Percentiles rank a stretch among this genome's conserved stretches.
Conservation (phyloP, 371 early-diverging fungal species). For the Mortierella sp. region DNA sequence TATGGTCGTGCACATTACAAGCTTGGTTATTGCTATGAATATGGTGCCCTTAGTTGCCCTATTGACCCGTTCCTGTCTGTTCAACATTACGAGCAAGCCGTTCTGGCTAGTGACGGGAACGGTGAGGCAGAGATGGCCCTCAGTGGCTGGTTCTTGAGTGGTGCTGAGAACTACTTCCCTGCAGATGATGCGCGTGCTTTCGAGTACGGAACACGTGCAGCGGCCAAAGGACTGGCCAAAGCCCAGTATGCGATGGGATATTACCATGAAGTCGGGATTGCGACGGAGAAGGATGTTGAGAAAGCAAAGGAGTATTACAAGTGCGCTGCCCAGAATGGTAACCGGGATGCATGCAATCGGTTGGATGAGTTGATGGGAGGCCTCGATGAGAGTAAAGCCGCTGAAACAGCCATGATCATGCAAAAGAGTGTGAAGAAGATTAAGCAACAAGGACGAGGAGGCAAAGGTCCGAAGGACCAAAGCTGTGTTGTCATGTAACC, state of each 20-base stretch:
- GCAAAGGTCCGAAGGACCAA: constrained; percentile 23
- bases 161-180: constrained; percentile 75
- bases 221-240: constrained; percentile 81
- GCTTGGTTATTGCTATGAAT: constrained; percentile 88
- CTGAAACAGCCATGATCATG: not conserved
- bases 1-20: constrained; percentile 79
- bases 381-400: not conserved
- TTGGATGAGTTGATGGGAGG: constrained; percentile 18
- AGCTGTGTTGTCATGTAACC: constrained; percentile 46
- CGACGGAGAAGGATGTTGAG: constrained; percentile 70
- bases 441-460: constrained; percentile 16
- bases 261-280: constrained; percentile 90
- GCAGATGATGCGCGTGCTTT: constrained; percentile 91
- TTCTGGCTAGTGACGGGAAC: constrained; percentile 83
- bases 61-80: constrained; percentile 80
- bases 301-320: constrained; percentile 86
- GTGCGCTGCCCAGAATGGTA: constrained; percentile 65
- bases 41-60: constrained; percentile 68
- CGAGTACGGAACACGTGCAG: constrained; percentile 88
- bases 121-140: constrained; percentile 92
- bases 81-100: constrained; percentile 84
- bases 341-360: constrained; percentile 64
- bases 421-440: constrained; percentile 19
- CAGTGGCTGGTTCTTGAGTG: constrained; percentile 96
- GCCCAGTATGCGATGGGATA: constrained; percentile 97